These are phyloP conservation scores for Acanthamoeba comandoni DNA, from an alignment of 208 protist genomes.

Conservation along the genomic window DNA sequence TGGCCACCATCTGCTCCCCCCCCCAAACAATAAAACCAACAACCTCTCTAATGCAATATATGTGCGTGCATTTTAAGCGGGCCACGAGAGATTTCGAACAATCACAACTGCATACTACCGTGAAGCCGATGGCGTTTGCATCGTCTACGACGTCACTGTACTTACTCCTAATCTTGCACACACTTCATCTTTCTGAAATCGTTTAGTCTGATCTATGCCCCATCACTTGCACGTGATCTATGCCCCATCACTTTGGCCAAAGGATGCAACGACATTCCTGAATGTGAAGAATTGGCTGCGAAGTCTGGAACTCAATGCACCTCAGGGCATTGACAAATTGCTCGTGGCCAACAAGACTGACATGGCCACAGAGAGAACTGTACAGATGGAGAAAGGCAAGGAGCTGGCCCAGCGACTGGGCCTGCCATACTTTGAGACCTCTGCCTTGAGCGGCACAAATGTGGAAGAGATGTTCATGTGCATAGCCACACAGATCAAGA, in stretches of 20 bases:
- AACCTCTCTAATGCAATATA: not conserved
- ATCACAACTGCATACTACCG: constrained; percentile 62
- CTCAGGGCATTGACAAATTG: not conserved
- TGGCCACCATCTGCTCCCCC: not conserved
- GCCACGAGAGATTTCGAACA: constrained; percentile 44
- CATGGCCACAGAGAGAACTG: too few relatives aligned
- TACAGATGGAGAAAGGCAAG: too few relatives aligned
- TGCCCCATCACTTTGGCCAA: too few relatives aligned
- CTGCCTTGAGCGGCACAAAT: not conserved
- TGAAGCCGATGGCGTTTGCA: constrained; percentile 10
- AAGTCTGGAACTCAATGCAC: constrained; percentile 30
- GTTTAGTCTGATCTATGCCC: not conserved
- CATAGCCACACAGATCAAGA: constrained; percentile 43
- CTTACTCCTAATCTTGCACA: not conserved
- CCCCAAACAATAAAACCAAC: not conserved
- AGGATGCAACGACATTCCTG: constrained; percentile 6
- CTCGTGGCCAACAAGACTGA: constrained; percentile 52
- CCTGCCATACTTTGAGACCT: constrained; percentile 52
- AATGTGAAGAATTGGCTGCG: constrained; percentile 45
- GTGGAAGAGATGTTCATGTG: constrained; percentile 52
- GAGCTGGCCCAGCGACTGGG: constrained; percentile 25
- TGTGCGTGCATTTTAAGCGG: constrained; percentile 10
- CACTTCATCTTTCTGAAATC: not conserved
- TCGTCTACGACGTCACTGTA: constrained; percentile 66
- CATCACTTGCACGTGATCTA: not conserved